These are phyloP conservation scores for Cordyceps cicadae DNA, from an alignment of 2,329 filamentous ascomycete genomes.

Conservation along the genomic window DNA sequence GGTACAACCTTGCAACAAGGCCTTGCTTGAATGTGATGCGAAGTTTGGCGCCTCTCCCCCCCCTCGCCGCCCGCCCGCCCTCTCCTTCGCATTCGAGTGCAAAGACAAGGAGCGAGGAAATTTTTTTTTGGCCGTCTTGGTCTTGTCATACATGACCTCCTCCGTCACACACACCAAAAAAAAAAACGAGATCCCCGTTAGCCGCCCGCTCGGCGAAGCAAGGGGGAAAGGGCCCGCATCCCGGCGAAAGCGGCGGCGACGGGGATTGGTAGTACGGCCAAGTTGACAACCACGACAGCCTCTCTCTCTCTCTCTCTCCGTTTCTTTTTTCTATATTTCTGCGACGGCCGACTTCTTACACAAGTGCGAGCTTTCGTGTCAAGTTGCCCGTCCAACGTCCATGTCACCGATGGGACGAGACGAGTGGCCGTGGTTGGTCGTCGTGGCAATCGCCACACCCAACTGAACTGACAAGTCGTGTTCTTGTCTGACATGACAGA, in stretches of 20 bases:
- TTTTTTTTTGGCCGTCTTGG: too few species aligned
- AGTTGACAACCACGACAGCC: background rate
- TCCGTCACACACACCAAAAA: background rate
- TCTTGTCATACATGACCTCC: background rate
- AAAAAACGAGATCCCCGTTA: background rate
- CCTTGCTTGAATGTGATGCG: background rate
- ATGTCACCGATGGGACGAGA: background rate
- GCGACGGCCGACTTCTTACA: background rate
- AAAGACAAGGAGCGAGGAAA: too few species aligned
- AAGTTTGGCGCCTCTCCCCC: background rate
- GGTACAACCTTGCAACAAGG: background rate
- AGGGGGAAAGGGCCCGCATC: background rate
- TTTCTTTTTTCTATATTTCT: background rate
- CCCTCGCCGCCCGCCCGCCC: too few species aligned
- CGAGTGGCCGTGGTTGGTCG: background rate
- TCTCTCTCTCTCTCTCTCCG: too few species aligned
- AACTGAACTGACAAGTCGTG: background rate
- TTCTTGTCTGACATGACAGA: too few species aligned
- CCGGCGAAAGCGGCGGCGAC: too few species aligned
- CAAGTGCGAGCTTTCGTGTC: background rate
- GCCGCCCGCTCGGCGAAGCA: constrained; percentile 1
- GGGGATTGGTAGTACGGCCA: background rate
- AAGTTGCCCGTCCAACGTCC: background rate
- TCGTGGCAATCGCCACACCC: background rate
- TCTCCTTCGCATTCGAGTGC: too few species aligned